Percentiles rank a stretch among this genome's conserved stretches.
Conservation (phyloP, 164 flowering plant genomes). For the Chimonanthus salicifolius region DNA sequence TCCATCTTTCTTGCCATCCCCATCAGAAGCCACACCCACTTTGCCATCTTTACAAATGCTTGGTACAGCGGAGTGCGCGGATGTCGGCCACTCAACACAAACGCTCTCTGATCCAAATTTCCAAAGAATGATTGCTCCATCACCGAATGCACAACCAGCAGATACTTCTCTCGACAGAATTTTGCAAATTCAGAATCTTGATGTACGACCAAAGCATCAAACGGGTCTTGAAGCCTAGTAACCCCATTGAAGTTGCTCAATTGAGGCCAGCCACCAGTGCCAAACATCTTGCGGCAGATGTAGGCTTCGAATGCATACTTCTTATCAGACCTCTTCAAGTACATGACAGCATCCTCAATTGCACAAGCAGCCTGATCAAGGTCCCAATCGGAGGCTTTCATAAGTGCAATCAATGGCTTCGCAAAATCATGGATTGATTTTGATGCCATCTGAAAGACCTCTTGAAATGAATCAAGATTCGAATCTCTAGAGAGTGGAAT, state of each 20-base stretch:
- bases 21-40: conserved; percentile 48
- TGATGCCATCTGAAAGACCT: conserved; percentile 23
- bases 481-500: conserved; percentile 3
- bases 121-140: conserved; percentile 62
- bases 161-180: conserved; percentile 47
- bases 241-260: conserved; percentile 16
- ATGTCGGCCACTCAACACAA: conserved; percentile 38
- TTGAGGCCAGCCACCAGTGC: conserved; percentile 11
- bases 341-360: conserved; percentile 26
- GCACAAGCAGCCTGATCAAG: conserved; percentile 43
- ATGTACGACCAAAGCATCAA: conserved; percentile 31
- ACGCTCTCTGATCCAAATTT: conserved; percentile 47
- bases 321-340: conserved; percentile 37
- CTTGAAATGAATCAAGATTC: conserved; percentile 12
- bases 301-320: conserved; percentile 68
- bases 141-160: conserved; percentile 37
- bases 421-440: conserved; percentile 65
- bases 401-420: conserved; percentile 48
- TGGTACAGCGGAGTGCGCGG: conserved; percentile 57
- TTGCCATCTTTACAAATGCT: conserved; percentile 54
- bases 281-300: conserved; percentile 48
- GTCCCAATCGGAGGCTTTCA: conserved; percentile 60
- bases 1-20: conserved; percentile 28
- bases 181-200: conserved; percentile 45
- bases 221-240: conserved; percentile 34